phyloP scores from a whole-genome alignment of 1,139 yeast genomes.

The Kodamaea fungicola region DNA sequence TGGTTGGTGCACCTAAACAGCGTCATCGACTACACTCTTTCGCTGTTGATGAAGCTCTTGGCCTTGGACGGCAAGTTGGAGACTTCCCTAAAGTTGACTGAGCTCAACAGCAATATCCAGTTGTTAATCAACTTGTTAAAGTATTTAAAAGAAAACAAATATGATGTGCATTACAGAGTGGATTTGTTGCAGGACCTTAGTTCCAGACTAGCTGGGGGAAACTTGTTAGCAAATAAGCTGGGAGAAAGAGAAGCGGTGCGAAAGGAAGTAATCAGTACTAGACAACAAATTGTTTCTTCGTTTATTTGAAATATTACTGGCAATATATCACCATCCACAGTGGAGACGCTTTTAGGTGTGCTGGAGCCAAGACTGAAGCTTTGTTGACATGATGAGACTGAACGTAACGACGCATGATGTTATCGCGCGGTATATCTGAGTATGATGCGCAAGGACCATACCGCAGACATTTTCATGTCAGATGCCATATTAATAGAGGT shows the following conservation, averaged over 20 bases:
- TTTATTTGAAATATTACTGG: neutral
- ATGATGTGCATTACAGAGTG: constrained; percentile 6
- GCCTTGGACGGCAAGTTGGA: constrained; percentile 11
- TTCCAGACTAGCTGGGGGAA: constrained; percentile 14
- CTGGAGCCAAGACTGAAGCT: too few species aligned
- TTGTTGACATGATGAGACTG: too few species aligned
- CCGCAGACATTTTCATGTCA: too few species aligned
- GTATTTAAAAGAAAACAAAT: constrained; percentile 11
- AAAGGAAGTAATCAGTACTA: constrained; percentile 3
- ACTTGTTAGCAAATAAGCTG: constrained; percentile 12
- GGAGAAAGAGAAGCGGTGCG: constrained; percentile 8
- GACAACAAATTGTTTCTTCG: neutral
- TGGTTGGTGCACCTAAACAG: constrained; percentile 37
- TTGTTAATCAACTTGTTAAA: constrained; percentile 20
- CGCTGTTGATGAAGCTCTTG: constrained; percentile 20
- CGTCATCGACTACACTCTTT: constrained; percentile 30
- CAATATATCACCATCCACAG: too few species aligned
- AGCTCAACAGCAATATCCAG: constrained; percentile 21
- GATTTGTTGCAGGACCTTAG: constrained; percentile 13
- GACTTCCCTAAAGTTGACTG: constrained; percentile 16
- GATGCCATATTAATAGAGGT: too few species aligned
- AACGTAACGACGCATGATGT: too few species aligned
- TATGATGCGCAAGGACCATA: too few species aligned
- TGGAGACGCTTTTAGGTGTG: too few species aligned
- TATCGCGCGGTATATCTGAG: too few species aligned